These are phyloP conservation scores for Trypanosoma theileri DNA, from an alignment of 208 protist species.

Conservation along the genomic window DNA sequence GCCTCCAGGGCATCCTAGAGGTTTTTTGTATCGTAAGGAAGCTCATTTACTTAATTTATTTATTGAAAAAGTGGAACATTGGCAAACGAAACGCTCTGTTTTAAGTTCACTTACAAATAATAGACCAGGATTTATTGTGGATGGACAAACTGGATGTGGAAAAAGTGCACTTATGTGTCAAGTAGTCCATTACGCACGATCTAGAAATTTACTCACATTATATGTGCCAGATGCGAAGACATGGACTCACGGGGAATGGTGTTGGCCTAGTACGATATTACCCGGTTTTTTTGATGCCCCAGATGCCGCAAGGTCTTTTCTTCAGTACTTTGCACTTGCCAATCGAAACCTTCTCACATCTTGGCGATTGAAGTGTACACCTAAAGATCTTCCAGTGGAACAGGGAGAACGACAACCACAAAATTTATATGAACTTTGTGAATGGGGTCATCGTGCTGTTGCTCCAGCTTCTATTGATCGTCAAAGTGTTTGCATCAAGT, in stretches of 20 bases:
- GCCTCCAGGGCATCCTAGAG: slow-evolving; percentile 86
- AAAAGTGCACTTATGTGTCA: slow-evolving; percentile 91
- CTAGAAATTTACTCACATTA: slow-evolving; percentile 69
- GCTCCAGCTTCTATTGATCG: slow-evolving; percentile 88
- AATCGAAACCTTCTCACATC: slow-evolving; percentile 57
- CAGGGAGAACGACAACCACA: slow-evolving; percentile 69
- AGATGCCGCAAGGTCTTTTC: slow-evolving; percentile 77
- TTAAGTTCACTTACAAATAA: slow-evolving; percentile 63
- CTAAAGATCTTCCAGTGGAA: slow-evolving; percentile 79
- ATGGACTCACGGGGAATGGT: slow-evolving; percentile 93
- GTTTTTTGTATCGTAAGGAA: slow-evolving; percentile 90
- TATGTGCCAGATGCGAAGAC: slow-evolving; percentile 83
- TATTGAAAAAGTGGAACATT: slow-evolving; percentile 85
- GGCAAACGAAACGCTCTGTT: slow-evolving; percentile 67
- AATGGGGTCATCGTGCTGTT: slow-evolving; percentile 76
- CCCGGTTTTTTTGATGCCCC: slow-evolving; percentile 92
- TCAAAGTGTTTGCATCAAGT: slow-evolving; percentile 89
- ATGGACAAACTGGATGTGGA: slow-evolving; percentile 81
- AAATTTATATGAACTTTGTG: slow-evolving; percentile 79
- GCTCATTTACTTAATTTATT: slow-evolving; percentile 89
- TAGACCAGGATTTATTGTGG: slow-evolving; percentile 80
- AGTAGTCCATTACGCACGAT: slow-evolving; percentile 83
- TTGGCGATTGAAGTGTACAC: slow-evolving; percentile 75
- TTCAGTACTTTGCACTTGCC: slow-evolving; percentile 75
- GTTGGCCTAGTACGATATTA: slow-evolving; percentile 88